phyloP scores from a whole-genome alignment of 345 rosid species.

The Xanthoceras sorbifolium region DNA sequence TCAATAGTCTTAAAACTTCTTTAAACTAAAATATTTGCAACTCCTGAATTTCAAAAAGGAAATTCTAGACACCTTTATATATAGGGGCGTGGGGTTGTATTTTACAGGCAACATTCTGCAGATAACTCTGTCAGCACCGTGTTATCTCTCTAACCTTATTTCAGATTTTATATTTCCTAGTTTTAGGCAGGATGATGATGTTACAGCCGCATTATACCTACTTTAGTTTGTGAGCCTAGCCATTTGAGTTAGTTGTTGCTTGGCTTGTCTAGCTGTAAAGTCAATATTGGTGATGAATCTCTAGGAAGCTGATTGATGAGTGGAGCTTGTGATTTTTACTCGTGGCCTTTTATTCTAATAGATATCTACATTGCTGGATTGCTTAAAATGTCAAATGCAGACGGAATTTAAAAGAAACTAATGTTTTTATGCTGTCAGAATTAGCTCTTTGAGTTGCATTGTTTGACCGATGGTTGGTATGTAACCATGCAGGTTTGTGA shows the following conservation, averaged over 20 bases:
- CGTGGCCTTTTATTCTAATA: neutral
- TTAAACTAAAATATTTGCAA: too few species aligned
- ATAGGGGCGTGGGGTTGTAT: too few species aligned
- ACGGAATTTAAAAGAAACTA: neutral
- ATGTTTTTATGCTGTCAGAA: neutral
- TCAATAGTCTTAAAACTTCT: too few species aligned
- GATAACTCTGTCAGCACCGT: too few species aligned
- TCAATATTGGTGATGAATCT: neutral
- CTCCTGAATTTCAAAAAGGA: too few species aligned
- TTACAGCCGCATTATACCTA: neutral
- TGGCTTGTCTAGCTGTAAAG: neutral
- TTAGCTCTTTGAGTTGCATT: neutral
- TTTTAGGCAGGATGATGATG: conserved; percentile 1
- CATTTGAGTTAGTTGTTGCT: neutral
- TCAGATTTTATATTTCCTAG: too few species aligned
- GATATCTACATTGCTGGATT: neutral
- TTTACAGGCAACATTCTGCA: neutral
- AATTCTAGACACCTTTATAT: too few species aligned
- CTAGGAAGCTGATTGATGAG: neutral
- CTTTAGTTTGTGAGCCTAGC: neutral
- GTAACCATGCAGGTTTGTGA: conserved; percentile 72
- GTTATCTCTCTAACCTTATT: too few species aligned
- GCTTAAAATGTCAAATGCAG: conserved; percentile 12
- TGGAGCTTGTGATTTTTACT: neutral
- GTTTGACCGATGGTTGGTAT: neutral